These are phyloP conservation scores for Paracorniculantispora psalliotae DNA, from an alignment of 2,329 filamentous ascomycete genomes.

Conservation along the genomic window DNA sequence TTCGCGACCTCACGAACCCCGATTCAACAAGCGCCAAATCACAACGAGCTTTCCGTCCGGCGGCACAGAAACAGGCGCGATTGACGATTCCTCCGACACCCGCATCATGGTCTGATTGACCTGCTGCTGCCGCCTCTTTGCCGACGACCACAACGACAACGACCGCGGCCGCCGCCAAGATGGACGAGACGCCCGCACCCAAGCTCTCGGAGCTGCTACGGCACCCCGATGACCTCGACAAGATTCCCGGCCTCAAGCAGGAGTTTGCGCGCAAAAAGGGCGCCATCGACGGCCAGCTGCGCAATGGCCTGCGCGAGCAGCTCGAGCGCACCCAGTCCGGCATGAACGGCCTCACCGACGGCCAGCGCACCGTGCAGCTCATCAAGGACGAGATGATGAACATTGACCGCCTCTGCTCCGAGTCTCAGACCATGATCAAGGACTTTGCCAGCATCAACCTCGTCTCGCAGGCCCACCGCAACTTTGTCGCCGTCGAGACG, in stretches of 20 bases:
- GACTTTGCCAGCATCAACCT: slow-evolving; percentile 93
- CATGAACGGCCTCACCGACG: slow-evolving; percentile 82
- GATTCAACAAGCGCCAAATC: not conserved
- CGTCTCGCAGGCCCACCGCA: slow-evolving; percentile 89
- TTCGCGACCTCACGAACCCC: not conserved
- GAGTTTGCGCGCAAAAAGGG: slow-evolving; percentile 94
- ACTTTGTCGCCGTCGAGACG: slow-evolving; percentile 88
- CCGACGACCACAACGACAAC: not conserved
- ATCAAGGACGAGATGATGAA: slow-evolving; percentile 99
- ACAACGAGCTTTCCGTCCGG: no score
- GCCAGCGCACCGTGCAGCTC: slow-evolving; percentile 82
- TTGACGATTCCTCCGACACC: not conserved
- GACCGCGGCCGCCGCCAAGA: slow-evolving; percentile 14
- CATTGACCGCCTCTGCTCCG: slow-evolving; percentile 94
- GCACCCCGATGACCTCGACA: slow-evolving; percentile 95
- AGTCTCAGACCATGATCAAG: slow-evolving; percentile 94
- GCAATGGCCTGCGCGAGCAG: slow-evolving; percentile 83
- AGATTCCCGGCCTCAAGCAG: slow-evolving; percentile 81
- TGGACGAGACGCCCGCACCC: slow-evolving; percentile 59
- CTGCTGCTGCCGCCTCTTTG: slow-evolving; percentile 10
- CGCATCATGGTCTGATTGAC: slow-evolving; percentile 26
- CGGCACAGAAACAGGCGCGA: not conserved
- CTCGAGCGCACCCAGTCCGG: slow-evolving; percentile 90
- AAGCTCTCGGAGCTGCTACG: slow-evolving; percentile 90
- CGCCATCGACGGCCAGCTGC: slow-evolving; percentile 84